Evolutionary conservation across 2,329 filamentous ascomycete genomes (phyloP), one percentile per base, ranked within the genome.

Genomic region (Cladosporium velox): DNA sequence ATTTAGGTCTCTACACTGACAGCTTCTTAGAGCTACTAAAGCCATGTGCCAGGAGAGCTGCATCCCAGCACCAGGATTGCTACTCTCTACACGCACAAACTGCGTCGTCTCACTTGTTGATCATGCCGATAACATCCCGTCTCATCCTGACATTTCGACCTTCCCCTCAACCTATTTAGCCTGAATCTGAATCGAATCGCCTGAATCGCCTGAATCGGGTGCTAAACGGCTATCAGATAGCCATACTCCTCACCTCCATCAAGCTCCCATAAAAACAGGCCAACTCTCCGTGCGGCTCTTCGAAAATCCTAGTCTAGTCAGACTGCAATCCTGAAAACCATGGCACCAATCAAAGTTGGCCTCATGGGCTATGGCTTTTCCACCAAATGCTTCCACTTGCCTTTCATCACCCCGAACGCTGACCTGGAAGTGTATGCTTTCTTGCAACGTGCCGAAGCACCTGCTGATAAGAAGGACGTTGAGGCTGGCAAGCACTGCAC

Each of bases 311-410:
- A 7, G 15, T 26, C 28, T 12, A 4, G 4, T 15, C 21, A 8
- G 28, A 1, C 18, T 26, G 10, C 15, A 47, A 4, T 8, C 28
- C 21, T 15, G 7, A 28, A 11, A 11, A 66, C 4, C 15, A 72
- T 72, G 71, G 67, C 70, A 24, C 69, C 74, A 28, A 74, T 85
- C 74, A 84, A 82, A 69, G 78, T 85, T 41, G 83, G 83, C 44
- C 71, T 85, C 54, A 73, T 85, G 38, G 83, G 83, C 68, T 85
- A 85, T 65, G 83, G 83, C 73, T 79, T 79, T 64, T 79, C 83
- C 0, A 74, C 81, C 18, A 83, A 81, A 68, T 79, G 73, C 67
- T 85, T 84, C 66, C 82, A 85, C 65, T 76, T 85, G 2, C 84
- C 84, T 0, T 85, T 82, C 69, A 83, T 85, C 68, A 74, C 78